Evolutionary conservation across 495 filamentous ascomycete genomes (phyloP).

Genomic region (Penicillium lagena): DNA sequence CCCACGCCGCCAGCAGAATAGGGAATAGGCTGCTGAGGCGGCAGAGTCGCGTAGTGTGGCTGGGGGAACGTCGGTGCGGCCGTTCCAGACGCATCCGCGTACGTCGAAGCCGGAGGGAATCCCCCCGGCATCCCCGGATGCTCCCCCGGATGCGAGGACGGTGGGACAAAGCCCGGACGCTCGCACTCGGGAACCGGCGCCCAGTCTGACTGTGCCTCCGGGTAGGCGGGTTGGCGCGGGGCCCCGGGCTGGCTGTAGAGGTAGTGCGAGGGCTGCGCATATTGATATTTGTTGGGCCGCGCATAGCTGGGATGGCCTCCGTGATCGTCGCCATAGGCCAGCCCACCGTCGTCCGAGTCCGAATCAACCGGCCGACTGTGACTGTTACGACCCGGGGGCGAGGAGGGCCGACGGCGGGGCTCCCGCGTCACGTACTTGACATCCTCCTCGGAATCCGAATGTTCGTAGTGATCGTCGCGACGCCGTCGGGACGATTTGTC

Average conservation of each 20-base stretch:
- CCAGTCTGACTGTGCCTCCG: slow-evolving; percentile 21
- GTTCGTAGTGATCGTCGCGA: slow-evolving; percentile 30
- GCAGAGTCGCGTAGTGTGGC: slow-evolving; percentile 21
- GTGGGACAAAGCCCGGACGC: slow-evolving; percentile 35
- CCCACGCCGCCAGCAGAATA: slow-evolving; percentile 11
- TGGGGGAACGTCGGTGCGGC: slow-evolving; percentile 13
- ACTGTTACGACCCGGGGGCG: slow-evolving; percentile 14
- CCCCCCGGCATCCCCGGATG: slow-evolving; percentile 32
- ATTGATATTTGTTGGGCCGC: slow-evolving; percentile 42
- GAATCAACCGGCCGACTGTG: slow-evolving; percentile 28
- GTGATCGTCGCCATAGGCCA: slow-evolving; percentile 33
- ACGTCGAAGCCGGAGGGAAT: slow-evolving; percentile 23
- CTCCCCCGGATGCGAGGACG: slow-evolving; percentile 21
- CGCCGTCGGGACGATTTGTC: slow-evolving; percentile 19
- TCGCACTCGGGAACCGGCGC: slow-evolving; percentile 35
- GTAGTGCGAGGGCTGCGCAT: slow-evolving; percentile 35
- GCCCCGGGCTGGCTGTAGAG: slow-evolving; percentile 15
- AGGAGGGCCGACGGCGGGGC: slow-evolving; percentile 18
- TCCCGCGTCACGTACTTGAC: slow-evolving; percentile 15
- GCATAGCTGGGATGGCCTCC: slow-evolving; percentile 42
- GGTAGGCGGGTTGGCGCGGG: slow-evolving; percentile 8
- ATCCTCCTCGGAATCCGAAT: slow-evolving; percentile 26
- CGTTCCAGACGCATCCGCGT: slow-evolving; percentile 15
- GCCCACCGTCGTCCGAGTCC: slow-evolving; percentile 32
- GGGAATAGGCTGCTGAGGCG: slow-evolving; percentile 6